These are phyloP conservation scores for Chaetomiaceae sp. DNA, from an alignment of 2,329 filamentous ascomycete species.

Conservation along the genomic window DNA sequence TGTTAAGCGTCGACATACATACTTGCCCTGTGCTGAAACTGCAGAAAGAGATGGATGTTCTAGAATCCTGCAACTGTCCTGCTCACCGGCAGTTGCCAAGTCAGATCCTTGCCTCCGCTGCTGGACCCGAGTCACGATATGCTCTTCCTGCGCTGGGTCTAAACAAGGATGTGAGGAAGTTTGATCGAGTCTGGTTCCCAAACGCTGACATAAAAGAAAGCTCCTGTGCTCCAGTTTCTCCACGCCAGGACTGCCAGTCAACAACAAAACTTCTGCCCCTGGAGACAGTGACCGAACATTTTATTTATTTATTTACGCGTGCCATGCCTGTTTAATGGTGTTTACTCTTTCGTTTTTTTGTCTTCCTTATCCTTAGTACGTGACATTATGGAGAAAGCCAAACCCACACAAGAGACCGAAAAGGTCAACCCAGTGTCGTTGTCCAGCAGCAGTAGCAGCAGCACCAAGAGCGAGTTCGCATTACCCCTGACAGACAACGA, in stretches of 20 bases:
- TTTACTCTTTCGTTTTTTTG: too few species aligned
- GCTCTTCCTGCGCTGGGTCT: too few species aligned
- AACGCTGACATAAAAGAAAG: background rate
- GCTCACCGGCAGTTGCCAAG: background rate
- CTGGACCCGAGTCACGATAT: background rate
- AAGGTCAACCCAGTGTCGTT: background rate
- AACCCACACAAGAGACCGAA: background rate
- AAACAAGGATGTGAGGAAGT: background rate
- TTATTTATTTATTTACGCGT: too few species aligned
- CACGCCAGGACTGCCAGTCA: background rate
- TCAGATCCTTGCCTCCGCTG: background rate
- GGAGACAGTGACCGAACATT: too few species aligned
- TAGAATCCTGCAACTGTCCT: background rate
- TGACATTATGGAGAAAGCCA: background rate
- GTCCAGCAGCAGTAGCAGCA: slow-evolving; percentile 1
- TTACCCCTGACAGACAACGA: background rate
- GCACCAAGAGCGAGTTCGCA: background rate
- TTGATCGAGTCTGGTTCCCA: background rate
- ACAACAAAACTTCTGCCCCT: too few species aligned
- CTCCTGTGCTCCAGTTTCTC: background rate
- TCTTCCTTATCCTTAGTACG: too few species aligned
- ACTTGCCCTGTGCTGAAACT: background rate
- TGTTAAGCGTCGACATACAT: too few species aligned
- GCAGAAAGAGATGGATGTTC: background rate
- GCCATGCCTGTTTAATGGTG: too few species aligned